These are phyloP conservation scores for Marchantia polymorpha DNA, from an alignment of 225 moss, liverwort and hornwort genomes.

Conservation along the genomic window DNA sequence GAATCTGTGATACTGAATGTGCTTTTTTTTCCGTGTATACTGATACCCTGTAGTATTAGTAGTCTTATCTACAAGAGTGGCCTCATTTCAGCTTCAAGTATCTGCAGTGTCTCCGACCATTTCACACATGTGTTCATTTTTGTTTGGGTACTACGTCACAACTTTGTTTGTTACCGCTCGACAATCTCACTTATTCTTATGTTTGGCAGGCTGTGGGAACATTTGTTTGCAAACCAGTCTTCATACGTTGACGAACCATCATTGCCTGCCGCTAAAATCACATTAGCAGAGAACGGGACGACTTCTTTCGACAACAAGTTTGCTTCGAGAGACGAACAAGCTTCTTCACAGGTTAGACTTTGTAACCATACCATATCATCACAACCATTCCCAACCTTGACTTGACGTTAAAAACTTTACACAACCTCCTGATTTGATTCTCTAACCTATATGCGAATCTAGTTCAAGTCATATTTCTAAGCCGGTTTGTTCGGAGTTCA, in stretches of 20 bases:
- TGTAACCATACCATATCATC: neutral
- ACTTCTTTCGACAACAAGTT: neutral
- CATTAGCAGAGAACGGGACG: constrained; percentile 3
- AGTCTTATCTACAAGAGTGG: too few relatives aligned
- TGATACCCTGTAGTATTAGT: too few relatives aligned
- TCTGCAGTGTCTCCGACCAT: too few relatives aligned
- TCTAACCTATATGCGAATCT: neutral
- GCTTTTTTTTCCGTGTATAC: too few relatives aligned
- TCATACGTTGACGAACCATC: constrained; percentile 35
- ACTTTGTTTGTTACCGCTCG: too few relatives aligned
- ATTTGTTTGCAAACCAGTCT: constrained; percentile 54
- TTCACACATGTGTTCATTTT: too few relatives aligned
- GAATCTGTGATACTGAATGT: too few relatives aligned
- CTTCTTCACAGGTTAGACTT: constrained; percentile 18
- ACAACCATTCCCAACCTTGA: neutral
- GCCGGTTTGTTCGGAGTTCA: neutral
- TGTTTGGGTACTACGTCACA: too few relatives aligned
- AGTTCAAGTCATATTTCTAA: neutral
- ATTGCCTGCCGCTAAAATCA: neutral
- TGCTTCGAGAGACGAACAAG: constrained; percentile 1
- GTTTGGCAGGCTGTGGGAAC: constrained; percentile 70
- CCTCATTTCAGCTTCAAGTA: too few relatives aligned
- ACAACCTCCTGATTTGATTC: neutral
- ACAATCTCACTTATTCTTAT: too few relatives aligned
- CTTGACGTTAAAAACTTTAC: neutral